Conservation (phyloP, 2,329 filamentous ascomycete genomes). For the Aspergillus proliferans region DNA sequence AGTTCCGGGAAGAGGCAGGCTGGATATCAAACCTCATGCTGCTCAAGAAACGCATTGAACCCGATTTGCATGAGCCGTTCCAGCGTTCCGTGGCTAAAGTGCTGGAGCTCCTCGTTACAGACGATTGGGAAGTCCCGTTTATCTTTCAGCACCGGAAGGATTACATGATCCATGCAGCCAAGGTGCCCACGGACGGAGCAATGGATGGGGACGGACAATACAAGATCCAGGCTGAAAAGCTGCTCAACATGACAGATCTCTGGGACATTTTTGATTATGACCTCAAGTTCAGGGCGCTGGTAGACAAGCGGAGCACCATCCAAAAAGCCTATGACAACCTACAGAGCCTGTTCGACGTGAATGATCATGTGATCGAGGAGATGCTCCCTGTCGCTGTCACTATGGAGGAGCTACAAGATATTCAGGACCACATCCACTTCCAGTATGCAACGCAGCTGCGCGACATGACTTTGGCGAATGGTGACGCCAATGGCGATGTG, state of each 20-base stretch:
- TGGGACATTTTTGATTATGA: conserved; percentile 95
- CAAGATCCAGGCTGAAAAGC: conserved; percentile 72
- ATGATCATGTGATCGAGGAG: conserved; percentile 71
- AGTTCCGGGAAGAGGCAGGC: conserved; percentile 79
- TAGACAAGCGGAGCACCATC: conserved; percentile 84
- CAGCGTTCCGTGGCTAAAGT: conserved; percentile 85
- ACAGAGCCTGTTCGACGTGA: conserved; percentile 57
- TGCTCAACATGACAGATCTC: conserved; percentile 84
- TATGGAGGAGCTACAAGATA: conserved; percentile 92
- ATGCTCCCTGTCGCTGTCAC: conserved; percentile 73
- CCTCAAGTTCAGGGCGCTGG: conserved; percentile 85
- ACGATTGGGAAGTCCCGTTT: conserved; percentile 92
- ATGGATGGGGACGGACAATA: conserved; percentile 65
- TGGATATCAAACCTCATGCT: conserved; percentile 92
- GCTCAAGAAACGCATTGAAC: conserved; percentile 71
- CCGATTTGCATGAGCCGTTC: conserved; percentile 73
- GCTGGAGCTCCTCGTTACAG: conserved; percentile 87
- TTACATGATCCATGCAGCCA: conserved; percentile 86
- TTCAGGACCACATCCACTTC: conserved; percentile 96
- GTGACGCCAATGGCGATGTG: conserved; percentile 55
- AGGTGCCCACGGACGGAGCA: conserved; percentile 56
- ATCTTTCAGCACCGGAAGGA: conserved; percentile 98
- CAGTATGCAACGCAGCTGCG: conserved; percentile 79
- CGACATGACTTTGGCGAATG: conserved; percentile 62
- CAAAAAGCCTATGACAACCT: conserved; percentile 73